phyloP scores from a whole-genome alignment of 106 monocot species.

The Dendrobium nobile region DNA sequence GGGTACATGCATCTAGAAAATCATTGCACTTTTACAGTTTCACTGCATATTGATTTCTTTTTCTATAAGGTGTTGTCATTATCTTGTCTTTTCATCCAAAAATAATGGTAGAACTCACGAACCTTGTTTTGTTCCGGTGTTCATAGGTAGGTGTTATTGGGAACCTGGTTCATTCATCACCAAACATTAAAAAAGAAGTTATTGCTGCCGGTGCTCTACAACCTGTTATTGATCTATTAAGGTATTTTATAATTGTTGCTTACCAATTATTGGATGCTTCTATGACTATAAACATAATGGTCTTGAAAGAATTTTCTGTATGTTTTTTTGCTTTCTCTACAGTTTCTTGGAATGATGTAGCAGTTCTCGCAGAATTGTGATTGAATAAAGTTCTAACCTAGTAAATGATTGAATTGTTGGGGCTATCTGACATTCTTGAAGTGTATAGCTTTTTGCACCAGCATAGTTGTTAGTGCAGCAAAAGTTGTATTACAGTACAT shows the following conservation, averaged over 20 bases:
- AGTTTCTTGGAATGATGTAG: not conserved
- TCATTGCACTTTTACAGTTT: not conserved
- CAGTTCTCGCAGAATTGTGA: not conserved
- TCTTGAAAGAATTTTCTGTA: not conserved
- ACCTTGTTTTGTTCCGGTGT: slow-evolving; percentile 7
- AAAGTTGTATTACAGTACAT: not conserved
- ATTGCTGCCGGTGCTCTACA: slow-evolving; percentile 87
- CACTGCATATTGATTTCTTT: not conserved
- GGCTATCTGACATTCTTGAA: not conserved
- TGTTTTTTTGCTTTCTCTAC: not conserved
- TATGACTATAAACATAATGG: not conserved
- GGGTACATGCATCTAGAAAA: not conserved
- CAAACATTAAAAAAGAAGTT: slow-evolving; percentile 97
- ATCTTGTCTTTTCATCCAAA: not conserved
- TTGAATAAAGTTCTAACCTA: not conserved
- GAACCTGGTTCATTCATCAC: slow-evolving; percentile 96
- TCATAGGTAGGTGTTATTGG: slow-evolving; percentile 98
- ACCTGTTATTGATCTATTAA: slow-evolving; percentile 87
- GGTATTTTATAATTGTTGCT: slow-evolving; percentile 26
- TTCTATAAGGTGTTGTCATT: slow-evolving; percentile 3
- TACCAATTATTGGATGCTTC: not conserved
- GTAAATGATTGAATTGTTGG: not conserved
- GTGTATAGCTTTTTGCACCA: not conserved
- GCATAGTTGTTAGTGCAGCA: not conserved
- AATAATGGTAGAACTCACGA: not conserved